Percentiles rank a stretch among this genome's conserved stretches.
Evolutionary conservation across 2,329 filamentous ascomycete genomes (phyloP).

Genomic region (Penicillium sp.): DNA sequence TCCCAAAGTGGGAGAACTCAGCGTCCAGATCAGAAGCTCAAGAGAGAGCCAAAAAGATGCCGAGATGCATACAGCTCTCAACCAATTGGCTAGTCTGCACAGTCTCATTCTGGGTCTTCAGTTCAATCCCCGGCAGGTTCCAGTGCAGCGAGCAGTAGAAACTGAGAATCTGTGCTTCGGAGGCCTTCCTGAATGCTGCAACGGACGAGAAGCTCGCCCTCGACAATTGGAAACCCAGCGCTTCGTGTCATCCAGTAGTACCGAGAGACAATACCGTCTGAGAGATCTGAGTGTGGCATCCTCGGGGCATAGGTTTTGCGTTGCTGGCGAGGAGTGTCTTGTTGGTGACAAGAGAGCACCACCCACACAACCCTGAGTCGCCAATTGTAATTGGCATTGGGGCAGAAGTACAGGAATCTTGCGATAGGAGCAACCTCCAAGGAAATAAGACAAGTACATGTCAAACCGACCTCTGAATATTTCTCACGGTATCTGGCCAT

Average conservation of each 20-base stretch:
- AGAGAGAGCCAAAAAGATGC: neutral
- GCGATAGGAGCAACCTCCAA: neutral
- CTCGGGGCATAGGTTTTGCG: neutral
- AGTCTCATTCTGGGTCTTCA: neutral
- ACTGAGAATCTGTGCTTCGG: neutral
- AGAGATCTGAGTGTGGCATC: neutral
- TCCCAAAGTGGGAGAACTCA: neutral
- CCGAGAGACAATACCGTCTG: neutral
- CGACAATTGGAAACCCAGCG: neutral
- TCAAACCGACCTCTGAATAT: neutral
- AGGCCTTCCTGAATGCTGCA: neutral
- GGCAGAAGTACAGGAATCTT: too few relatives aligned
- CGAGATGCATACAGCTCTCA: neutral
- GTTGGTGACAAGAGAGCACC: neutral
- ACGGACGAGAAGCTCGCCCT: neutral
- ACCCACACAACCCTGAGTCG: neutral
- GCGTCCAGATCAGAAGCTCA: neutral
- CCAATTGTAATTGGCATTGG: neutral
- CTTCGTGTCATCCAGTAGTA: neutral
- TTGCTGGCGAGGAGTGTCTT: neutral
- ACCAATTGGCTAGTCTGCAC: neutral
- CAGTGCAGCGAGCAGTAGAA: neutral
- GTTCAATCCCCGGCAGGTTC: neutral
- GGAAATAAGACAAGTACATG: neutral
- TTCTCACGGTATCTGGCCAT: neutral